These are phyloP conservation scores for Pseudoturritis turrita DNA, from an alignment of 345 rosid species.

Conservation along the genomic window DNA sequence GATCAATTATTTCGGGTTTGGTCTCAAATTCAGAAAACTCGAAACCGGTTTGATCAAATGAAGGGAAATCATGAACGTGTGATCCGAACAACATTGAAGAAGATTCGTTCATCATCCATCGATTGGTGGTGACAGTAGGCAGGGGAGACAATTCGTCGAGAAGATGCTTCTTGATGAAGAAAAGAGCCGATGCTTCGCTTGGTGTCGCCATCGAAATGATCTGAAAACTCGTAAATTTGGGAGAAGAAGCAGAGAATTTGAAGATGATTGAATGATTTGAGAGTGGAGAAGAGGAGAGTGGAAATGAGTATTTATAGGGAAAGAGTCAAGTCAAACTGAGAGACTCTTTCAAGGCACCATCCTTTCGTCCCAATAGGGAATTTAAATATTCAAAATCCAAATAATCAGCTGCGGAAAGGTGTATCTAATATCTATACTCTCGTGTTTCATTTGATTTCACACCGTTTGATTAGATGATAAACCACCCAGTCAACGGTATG, in stretches of 20 bases:
- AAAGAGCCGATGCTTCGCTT: constrained; percentile 40
- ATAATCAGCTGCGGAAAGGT: not conserved
- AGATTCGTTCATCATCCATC: constrained; percentile 21
- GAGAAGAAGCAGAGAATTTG: not conserved
- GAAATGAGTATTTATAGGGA: constrained; percentile 2
- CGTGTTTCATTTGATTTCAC: not conserved
- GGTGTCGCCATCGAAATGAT: constrained; percentile 36
- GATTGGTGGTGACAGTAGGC: not conserved
- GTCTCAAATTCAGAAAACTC: constrained; percentile 35
- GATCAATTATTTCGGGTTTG: constrained; percentile 40
- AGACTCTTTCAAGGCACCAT: constrained; percentile 19
- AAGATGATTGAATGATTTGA: constrained; percentile 1
- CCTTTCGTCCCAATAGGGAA: not conserved
- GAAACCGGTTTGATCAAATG: constrained; percentile 2
- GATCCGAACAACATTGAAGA: constrained; percentile 11
- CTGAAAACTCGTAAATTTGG: not conserved
- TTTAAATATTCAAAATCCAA: not conserved
- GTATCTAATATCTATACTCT: not conserved
- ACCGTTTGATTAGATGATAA: not conserved
- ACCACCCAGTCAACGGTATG: constrained; percentile 7
- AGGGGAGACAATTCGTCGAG: constrained; percentile 48
- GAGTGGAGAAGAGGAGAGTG: constrained; percentile 24
- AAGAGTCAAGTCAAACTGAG: constrained; percentile 19
- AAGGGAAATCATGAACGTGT: constrained; percentile 8
- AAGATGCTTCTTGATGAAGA: constrained; percentile 47